Base-by-base conservation (phyloP, 495 filamentous ascomycete species). In the Poronia punctata region DNA sequence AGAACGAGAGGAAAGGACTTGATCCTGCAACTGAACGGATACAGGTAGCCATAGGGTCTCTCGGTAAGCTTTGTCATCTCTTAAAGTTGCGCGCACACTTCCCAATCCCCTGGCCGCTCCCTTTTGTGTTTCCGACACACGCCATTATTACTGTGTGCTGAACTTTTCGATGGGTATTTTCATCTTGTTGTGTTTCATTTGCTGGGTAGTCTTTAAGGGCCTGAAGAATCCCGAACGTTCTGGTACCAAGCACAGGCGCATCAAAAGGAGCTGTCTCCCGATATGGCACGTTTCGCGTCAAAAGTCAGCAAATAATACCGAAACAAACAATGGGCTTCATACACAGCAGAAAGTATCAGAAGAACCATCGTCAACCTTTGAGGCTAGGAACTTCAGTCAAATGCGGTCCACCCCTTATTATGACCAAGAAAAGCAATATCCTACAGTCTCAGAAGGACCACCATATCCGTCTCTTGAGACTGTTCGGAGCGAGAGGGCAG, bases 21-120 rank as follows among this genome's bases (percentile, higher is more conserved):
- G 53, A 61, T 48, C 49, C 53, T 8, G 60, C 56, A 33, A 57
- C 60, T 6, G 64, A 75, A 45, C 61, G 62, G 21, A 46, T 66
- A 11, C 42, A 74, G 38, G 62, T 75, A 41, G 68, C 68, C 20
- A 61, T 61, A 9, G 70, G 70, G 12, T 57, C 70, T 12, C 73
- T 75, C 43, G 68, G 71, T 75, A 55, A 49, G 60, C 49, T 12
- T 16, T 23, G 18, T 14, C 26, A n/a, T n/a, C n/a, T n/a, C n/a
- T n/a, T n/a, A n/a, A n/a, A n/a, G n/a, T n/a, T n/a, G n/a, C n/a
- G n/a, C n/a, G n/a, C n/a, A n/a, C n/a, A n/a, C n/a, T n/a, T n/a
- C n/a, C n/a, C n/a, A n/a, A n/a, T n/a, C n/a, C n/a, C n/a, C n/a
- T n/a, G n/a, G n/a, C n/a, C n/a, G n/a, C n/a, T n/a, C n/a, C n/a